Evolutionary conservation across 2,329 filamentous ascomycete genomes (phyloP), one percentile per base, ranked within the genome.

Genomic region (Alternaria gansuensis): DNA sequence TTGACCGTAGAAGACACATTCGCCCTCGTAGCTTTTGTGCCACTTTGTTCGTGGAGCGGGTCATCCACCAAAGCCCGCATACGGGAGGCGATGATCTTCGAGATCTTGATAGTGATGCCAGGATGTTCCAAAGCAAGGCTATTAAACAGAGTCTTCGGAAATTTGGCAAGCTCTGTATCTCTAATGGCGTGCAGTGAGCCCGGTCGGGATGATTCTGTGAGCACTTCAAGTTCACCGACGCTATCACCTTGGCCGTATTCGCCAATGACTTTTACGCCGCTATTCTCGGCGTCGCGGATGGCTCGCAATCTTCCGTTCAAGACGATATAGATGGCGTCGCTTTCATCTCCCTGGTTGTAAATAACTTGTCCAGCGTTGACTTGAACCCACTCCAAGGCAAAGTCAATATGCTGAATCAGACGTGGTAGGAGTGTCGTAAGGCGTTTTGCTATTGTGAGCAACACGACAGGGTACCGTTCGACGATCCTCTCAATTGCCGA

Each of bases 211-310:
- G 93, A 95, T 77, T 99, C 96, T 0, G 96, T 99, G 79, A 99
- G 87, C 31, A 99, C 95, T 76, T 99, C 96, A 1, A 99, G 85
- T 76, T 99, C 95, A 7, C 95, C 95, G 17, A 99, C 93, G 75
- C 95, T 99, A 75, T 99, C 96, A 8, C 96, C 96, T 78, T 99
- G 95, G 4, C 95, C 95, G 71, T 90, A 98, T 76, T 99, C 96
- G 11, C 92, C 94, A 50, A 92, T 86, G 11, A 96, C 93, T 44
- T 89, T 90, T 80, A 97, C 90, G 3, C 90, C 90, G 0, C 92
- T 92, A 63, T 91, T 90, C 45, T 90, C 87, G 13, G 87, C 87
- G 68, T 97, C 93, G 60, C 93, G 85, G 0, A 99, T 90, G 0
- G 94, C 86, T 54, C 96, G 86, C 17, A 99, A 79, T 14, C 95